Conservation (phyloP, 257 asterid genomes). For the Galeopsis tetrahit region DNA sequence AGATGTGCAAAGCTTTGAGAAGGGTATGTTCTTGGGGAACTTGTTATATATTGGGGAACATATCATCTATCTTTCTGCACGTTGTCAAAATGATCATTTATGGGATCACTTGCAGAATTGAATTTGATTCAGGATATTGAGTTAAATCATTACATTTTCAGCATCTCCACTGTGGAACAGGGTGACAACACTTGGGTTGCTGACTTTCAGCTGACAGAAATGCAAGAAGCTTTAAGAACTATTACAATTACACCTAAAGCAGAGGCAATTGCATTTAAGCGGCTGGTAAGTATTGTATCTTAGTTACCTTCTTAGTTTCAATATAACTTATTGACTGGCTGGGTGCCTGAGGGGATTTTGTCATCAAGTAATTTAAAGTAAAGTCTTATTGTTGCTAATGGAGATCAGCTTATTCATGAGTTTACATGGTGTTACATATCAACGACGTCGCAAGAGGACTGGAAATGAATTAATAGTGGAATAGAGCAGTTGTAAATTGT, state of each 20-base stretch:
- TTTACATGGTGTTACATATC: no score
- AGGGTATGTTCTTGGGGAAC: slow-evolving; percentile 27
- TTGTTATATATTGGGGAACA: not conserved
- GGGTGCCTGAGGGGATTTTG: slow-evolving; percentile 1
- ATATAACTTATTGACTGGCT: not conserved
- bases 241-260: not conserved
- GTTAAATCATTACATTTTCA: slow-evolving; percentile 13
- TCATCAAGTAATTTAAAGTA: no score
- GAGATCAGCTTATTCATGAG: no score
- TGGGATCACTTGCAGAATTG: not conserved
- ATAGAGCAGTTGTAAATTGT: no score
- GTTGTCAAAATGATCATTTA: not conserved
- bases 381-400: no score
- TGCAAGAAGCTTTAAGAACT: slow-evolving; percentile 7
- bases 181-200: not conserved
- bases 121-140: slow-evolving; percentile 13
- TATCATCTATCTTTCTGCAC: slow-evolving; percentile 9
- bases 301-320: not conserved
- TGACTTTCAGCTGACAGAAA: not conserved
- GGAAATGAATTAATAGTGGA: no score
- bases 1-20: slow-evolving; percentile 7
- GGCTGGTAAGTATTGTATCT: slow-evolving; percentile 25
- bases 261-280: slow-evolving; percentile 5
- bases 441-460: no score
- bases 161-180: slow-evolving; percentile 7